Conservation (phyloP, 2,329 filamentous ascomycete species). For the Xylariaceae sp. region DNA sequence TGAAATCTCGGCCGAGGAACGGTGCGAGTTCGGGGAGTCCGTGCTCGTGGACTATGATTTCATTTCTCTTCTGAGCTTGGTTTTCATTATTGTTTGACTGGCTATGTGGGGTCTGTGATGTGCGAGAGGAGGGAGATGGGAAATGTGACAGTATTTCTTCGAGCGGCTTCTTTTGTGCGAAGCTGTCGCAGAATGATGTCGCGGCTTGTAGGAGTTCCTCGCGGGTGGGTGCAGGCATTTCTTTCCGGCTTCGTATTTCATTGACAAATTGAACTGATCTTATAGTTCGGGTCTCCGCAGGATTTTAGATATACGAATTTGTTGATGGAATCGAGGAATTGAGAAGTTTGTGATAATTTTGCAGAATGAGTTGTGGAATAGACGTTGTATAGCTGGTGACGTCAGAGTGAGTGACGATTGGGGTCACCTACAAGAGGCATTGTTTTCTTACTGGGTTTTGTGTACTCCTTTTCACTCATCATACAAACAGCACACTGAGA, state of each 20-base stretch:
- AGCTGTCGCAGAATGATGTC: slow-evolving; percentile 30
- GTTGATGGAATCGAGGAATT: too few relatives aligned
- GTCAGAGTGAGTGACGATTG: too few relatives aligned
- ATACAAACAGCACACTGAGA: too few relatives aligned
- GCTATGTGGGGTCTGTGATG: background rate
- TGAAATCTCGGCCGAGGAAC: slow-evolving; percentile 33
- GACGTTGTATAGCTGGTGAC: too few relatives aligned
- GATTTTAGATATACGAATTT: too few relatives aligned
- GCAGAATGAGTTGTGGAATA: too few relatives aligned
- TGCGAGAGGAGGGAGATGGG: slow-evolving; percentile 11
- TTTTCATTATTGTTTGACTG: background rate
- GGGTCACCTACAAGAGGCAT: too few relatives aligned
- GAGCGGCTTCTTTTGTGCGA: slow-evolving; percentile 25
- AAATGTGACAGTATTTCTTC: slow-evolving; percentile 29
- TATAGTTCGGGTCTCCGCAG: too few relatives aligned
- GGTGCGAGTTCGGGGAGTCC: slow-evolving; percentile 31
- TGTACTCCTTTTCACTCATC: too few relatives aligned
- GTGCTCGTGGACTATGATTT: slow-evolving; percentile 31
- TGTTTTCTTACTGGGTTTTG: too few relatives aligned
- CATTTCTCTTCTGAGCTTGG: background rate
- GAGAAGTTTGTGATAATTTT: too few relatives aligned
- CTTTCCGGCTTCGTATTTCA: background rate
- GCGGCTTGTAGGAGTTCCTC: slow-evolving; percentile 30
- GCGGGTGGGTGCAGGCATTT: slow-evolving; percentile 21
- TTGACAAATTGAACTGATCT: too few relatives aligned